These are phyloP conservation scores for Wickerhamomyces bisporus DNA, from an alignment of 805 yeast genomes.

Conservation along the genomic window DNA sequence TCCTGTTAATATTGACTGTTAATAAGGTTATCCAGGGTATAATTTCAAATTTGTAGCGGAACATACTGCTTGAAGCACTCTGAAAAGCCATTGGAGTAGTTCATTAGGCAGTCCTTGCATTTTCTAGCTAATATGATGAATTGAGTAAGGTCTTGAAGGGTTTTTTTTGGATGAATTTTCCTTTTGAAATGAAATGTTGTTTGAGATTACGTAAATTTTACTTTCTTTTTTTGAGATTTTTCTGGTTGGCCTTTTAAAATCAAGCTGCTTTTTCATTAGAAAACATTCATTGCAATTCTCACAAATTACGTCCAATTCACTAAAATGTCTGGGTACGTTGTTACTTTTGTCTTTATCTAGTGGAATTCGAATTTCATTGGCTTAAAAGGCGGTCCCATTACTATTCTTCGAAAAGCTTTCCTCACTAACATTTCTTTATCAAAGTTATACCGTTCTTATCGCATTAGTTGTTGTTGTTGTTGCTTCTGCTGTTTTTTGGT, in stretches of 20 bases:
- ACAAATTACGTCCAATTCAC: no score
- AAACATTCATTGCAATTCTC: no score
- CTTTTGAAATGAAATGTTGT: no score
- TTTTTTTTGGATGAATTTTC: neutral
- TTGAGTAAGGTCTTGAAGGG: neutral
- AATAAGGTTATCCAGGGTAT: neutral
- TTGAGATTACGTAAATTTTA: no score
- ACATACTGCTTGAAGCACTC: constrained; percentile 46
- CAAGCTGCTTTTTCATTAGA: no score
- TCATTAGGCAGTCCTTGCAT: constrained; percentile 16
- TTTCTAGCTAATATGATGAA: no score
- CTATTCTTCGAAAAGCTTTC: neutral
- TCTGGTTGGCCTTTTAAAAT: no score
- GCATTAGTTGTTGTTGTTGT: constrained; percentile 55
- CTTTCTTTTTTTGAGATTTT: no score
- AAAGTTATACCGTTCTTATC: constrained; percentile 50
- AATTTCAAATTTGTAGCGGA: neutral
- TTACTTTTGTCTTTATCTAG: neutral
- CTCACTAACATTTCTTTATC: no score
- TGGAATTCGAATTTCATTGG: no score
- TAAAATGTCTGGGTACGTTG: no score
- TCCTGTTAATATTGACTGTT: constrained; percentile 27
- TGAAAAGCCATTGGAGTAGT: constrained; percentile 52
- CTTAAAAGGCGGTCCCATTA: no score
- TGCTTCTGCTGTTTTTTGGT: constrained; percentile 70